Base-by-base conservation (phyloP, 371 early-diverging fungal genomes). In the Rhizomucor miehei region DNA sequence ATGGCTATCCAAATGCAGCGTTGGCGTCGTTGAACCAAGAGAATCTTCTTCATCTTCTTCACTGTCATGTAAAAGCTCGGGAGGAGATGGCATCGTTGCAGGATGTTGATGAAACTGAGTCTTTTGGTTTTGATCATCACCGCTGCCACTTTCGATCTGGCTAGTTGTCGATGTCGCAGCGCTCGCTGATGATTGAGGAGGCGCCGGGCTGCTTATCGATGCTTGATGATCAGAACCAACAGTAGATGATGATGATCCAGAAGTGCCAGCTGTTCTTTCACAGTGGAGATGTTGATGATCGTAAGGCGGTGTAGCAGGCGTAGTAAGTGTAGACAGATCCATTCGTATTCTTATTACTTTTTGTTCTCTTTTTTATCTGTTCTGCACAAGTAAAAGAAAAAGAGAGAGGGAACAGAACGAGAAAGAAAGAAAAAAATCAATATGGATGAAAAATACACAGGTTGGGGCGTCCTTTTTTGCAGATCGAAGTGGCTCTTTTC, bases 21-120 rank as follows among this genome's bases (percentile, higher is more conserved):
- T 10, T 20, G 48, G 41, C 23, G 35, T 59, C 14, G 59, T 44
- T 1, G 59, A 59, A 10, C 48, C 47, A 17, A 43, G 40, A 3
- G 60, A 69, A 38, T 60, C 60, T 34, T 59, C 66, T 51, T 71
- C 71, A 39, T 69, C 70, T 49, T 71, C 71, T 44, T 66, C 71
- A 35, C 67, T 66, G 34, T 71, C 71, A 34, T 71, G 71, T 38
- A 66, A 46, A 23, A 71, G 55, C 38, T 71, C 71, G 13, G 71
- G 71, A 14, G 67, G 63, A 23, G 66, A 62, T 9, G 59, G 52
- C 40, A 62, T 60, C 40, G 59, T 51, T 16, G 44, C 48, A 9
- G 62, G 48, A 29, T 47, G 40, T 38, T 54, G 46, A 41, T 41
- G 25, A 19, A 29, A 29, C 29, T 29, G 29, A 5, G 5, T 8